Base-by-base conservation (phyloP, 345 rosid genomes). In the Hypericum androsaemum region DNA sequence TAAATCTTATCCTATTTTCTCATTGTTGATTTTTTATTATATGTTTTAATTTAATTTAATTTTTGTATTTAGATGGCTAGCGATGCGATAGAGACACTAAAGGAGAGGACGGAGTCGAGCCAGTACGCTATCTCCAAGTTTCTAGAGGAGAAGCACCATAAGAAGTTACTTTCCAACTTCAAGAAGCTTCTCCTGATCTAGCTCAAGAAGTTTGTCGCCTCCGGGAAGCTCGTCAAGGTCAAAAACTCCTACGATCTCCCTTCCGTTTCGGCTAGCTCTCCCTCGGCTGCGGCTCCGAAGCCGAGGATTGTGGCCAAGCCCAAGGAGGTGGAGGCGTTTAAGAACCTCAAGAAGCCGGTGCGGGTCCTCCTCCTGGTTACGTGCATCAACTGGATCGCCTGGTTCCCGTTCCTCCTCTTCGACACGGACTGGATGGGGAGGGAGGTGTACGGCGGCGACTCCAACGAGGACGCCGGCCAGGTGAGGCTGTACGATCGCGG, bases 161-260 rank as follows among this genome's bases (percentile, higher is more conserved):
- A n/a, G 12, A 60, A 77, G 5, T 64, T 88, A 13, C 95, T 90
- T 0, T 41, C 74, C 0, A 76, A 59, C 40, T 83, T 85, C 28
- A 80, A 66, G 79, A 88, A 84, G 79, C 65, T 88, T n/a, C 8
- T 88, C 41, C 64, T 84, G 5, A 64, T 71, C 8, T 75, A 79
- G 61, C 62, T 88, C 60, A 88, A 81, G 73, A 79, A 83, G 74
- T 83, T 82, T 5, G 92, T 81, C 5, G 62, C 77, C 37, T 48
- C 84, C 3, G 95, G 61, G 13, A 85, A 79, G 68, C 50, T 88
- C 35, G 81, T 76, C 3, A 88, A 88, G 55, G 92, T 84, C 42
- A 88, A 85, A 37, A 74, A 61, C 13, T 88, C 97, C 5, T 88
- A 74, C 40, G 56, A 64, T 57, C 53, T 64, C 32, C 67, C 62